Conservation (phyloP, 179 eudicot genomes). For the Silene noctiflora region DNA sequence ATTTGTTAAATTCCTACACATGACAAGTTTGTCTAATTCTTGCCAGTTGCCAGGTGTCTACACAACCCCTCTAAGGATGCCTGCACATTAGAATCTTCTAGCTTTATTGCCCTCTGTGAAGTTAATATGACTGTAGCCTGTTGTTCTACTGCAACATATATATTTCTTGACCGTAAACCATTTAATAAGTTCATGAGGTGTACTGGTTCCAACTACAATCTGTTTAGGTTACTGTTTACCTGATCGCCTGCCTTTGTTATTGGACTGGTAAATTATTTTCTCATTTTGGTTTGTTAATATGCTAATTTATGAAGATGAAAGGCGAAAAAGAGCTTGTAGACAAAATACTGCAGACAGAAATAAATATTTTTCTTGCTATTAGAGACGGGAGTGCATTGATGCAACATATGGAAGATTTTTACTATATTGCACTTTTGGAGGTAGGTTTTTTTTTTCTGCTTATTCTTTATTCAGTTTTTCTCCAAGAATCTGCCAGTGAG, state of each 20-base stretch:
- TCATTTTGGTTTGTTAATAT: neutral
- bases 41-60: neutral
- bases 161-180: neutral
- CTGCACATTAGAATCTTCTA: neutral
- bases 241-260: neutral
- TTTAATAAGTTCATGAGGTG: neutral
- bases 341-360: conserved; percentile 83
- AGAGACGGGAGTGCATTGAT: conserved; percentile 94
- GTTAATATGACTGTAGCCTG: neutral
- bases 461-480: too few relatives aligned
- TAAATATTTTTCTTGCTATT: conserved; percentile 78
- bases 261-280: neutral
- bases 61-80: neutral
- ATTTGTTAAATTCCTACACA: neutral
- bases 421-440: conserved; percentile 82
- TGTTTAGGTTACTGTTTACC: neutral
- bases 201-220: neutral
- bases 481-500: neutral
- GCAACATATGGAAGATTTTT: conserved; percentile 99
- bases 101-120: neutral
- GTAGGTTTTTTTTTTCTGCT: conserved; percentile 31
- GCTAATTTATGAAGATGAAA: conserved; percentile 60
- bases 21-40: too few relatives aligned
- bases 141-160: neutral
- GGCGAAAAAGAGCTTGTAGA: conserved; percentile 90